Evolutionary conservation across 2,329 filamentous ascomycete genomes (phyloP).

Genomic region (Sporothrix sp.): DNA sequence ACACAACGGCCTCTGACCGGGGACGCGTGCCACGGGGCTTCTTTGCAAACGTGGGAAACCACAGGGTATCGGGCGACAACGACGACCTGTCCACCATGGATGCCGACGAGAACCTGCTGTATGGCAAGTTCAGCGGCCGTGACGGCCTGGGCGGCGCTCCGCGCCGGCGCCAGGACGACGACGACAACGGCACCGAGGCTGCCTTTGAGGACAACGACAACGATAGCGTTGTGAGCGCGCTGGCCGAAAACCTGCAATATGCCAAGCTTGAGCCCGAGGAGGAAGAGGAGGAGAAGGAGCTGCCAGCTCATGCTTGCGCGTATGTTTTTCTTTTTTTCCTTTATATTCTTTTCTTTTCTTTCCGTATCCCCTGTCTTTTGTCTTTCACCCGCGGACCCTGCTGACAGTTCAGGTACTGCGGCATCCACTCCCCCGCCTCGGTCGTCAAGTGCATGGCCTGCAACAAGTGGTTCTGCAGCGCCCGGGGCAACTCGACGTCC

Average conservation of each 20-base stretch:
- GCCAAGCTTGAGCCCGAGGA: constrained; percentile 44
- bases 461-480: constrained; percentile 98
- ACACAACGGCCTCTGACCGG: too few species aligned
- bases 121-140: constrained; percentile 55
- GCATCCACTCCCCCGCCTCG: constrained; percentile 88
- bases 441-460: constrained; percentile 95
- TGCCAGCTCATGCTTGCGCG: constrained; percentile 92
- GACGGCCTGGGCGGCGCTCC: constrained; percentile 37
- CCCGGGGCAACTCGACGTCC: constrained; percentile 89
- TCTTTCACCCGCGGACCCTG: too few species aligned
- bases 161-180: constrained; percentile 66
- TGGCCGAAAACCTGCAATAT: constrained; percentile 64
- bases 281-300: constrained; percentile 75
- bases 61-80: constrained; percentile 70
- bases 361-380: too few species aligned
- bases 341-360: too few species aligned
- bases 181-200: constrained; percentile 76
- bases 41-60: constrained; percentile 85
- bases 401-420: constrained; percentile 64
- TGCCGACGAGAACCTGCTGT: constrained; percentile 71
- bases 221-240: constrained; percentile 67
- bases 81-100: constrained; percentile 64
- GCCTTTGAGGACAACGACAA: constrained; percentile 70
- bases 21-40: constrained; percentile 57
- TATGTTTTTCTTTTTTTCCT: constrained; percentile 40